Evolutionary conservation across 441 rosid genomes (phyloP).

Genomic region (Erysimum pusillum): DNA sequence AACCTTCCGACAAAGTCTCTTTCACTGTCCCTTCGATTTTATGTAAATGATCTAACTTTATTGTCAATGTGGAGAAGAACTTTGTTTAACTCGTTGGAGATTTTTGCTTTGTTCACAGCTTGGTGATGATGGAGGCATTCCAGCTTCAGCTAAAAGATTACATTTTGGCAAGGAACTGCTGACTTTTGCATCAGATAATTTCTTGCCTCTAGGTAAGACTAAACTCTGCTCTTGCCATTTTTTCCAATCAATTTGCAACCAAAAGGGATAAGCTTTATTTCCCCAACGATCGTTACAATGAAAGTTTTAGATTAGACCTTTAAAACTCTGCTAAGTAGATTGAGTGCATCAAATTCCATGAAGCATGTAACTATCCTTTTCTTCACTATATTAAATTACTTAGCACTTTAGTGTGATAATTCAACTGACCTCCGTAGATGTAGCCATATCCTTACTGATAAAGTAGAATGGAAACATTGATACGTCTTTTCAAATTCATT

Average conservation of each 20-base stretch:
- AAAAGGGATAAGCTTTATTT: neutral
- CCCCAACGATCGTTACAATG: neutral
- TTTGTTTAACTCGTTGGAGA: constrained; percentile 9
- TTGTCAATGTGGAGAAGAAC: neutral
- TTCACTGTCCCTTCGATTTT: neutral
- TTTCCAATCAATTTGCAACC: neutral
- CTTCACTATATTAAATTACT: neutral
- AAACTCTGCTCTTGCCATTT: neutral
- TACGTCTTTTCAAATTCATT: neutral
- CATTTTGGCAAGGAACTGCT: constrained; percentile 61
- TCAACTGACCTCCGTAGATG: neutral
- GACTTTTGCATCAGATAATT: constrained; percentile 64
- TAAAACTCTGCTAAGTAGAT: neutral
- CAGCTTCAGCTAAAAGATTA: constrained; percentile 41
- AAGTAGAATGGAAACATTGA: neutral
- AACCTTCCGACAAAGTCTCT: constrained; percentile 54
- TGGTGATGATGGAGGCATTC: constrained; percentile 45
- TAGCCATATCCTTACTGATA: neutral
- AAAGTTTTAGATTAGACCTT: neutral
- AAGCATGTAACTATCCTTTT: neutral
- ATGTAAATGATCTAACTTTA: neutral
- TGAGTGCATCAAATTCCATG: neutral
- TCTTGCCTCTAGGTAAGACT: constrained; percentile 78
- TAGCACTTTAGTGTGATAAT: neutral
- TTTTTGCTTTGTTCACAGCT: constrained; percentile 49